Evolutionary conservation across 2,329 filamentous ascomycete species (phyloP).

Genomic region (Aulographum hederae): DNA sequence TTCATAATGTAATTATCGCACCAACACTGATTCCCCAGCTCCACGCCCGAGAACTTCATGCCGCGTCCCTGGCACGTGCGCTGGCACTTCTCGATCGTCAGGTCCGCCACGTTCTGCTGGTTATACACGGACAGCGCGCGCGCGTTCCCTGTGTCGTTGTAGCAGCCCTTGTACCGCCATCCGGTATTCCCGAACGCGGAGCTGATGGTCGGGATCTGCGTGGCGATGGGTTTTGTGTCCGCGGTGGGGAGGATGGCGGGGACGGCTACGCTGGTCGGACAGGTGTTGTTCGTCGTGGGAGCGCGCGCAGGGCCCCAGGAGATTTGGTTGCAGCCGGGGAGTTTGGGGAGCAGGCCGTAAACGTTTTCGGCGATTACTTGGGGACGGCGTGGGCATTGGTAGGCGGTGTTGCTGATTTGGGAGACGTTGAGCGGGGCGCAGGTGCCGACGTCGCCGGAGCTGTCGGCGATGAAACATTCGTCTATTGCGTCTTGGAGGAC

Average conservation of each 20-base stretch:
- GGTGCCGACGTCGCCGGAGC: slow-evolving; percentile 14
- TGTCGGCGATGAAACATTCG: slow-evolving; percentile 15
- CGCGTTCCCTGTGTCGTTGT: slow-evolving; percentile 12
- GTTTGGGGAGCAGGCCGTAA: slow-evolving; percentile 11
- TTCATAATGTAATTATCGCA: too few species aligned
- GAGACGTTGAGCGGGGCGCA: slow-evolving; percentile 14
- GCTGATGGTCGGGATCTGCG: slow-evolving; percentile 11
- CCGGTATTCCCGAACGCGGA: slow-evolving; percentile 9
- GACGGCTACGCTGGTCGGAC: too few species aligned
- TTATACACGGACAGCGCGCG: slow-evolving; percentile 11
- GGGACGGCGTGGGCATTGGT: slow-evolving; percentile 14
- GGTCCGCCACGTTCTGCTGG: slow-evolving; percentile 9
- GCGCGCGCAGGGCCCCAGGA: slow-evolving; percentile 12
- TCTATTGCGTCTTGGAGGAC: slow-evolving; percentile 21
- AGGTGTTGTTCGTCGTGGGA: too few species aligned
- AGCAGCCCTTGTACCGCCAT: slow-evolving; percentile 18
- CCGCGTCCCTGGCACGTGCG: slow-evolving; percentile 11
- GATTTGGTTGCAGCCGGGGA: slow-evolving; percentile 17
- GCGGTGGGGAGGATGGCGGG: too few species aligned
- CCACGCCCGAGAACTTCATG: slow-evolving; percentile 13
- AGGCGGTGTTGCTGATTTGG: slow-evolving; percentile 10
- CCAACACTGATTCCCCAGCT: slow-evolving; percentile 15
- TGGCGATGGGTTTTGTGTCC: slow-evolving; percentile 7
- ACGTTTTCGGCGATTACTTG: slow-evolving; percentile 13
- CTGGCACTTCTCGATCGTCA: slow-evolving; percentile 17